Evolutionary conservation across 208 protist genomes (phyloP), one percentile per base, ranked within the genome.

Genomic region (Acanthamoeba lenticulata): DNA sequence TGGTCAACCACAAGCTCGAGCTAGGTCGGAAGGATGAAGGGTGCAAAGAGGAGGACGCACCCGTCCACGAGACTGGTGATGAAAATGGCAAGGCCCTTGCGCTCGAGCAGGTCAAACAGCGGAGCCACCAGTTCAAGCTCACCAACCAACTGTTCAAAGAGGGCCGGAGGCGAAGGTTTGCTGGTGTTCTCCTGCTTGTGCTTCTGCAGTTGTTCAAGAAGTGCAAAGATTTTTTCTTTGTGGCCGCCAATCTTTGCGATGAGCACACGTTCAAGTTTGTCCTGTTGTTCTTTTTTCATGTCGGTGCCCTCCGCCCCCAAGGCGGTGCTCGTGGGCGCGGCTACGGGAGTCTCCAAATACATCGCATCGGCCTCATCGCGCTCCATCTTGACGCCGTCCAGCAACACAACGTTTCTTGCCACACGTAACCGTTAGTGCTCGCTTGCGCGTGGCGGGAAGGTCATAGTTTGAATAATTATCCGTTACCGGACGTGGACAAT

Each of bases 51-150:
- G n/a, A 29, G n/a, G 77, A 24, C 77, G 44, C 57, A 86, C 77
- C 11, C 17, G 27, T 86, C 29, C 3, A 21, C 77, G 1, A 86
- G 77, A 19, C 32, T 57, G 29, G 38, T 57, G 44, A 86, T 32
- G n/a, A 40, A 86, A 42, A 57, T 86, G 77, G 77, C 27, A 2
- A 86, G 45, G 3, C 77, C 77, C 38, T 57, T 47, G 38, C 29
- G 77, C 77, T 86, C 44, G 17, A 86, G 44, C 0, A 86, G 77
- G 32, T 86, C 77, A 38, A 86, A 86, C 42, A 86, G 77, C 24
- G 77, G 77, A n/a, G 77, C 77, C 9, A 86, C 77, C 2, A 86
- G 27, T 29, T 86, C 44, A 42, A 86, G 77, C 38, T 47, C 44
- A 38, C 57, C 77, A 44, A 77, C 11, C 32, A 77, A 29, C 21